Conservation (phyloP, 2,329 filamentous ascomycete species). For the Fusarium gaditjirri region DNA sequence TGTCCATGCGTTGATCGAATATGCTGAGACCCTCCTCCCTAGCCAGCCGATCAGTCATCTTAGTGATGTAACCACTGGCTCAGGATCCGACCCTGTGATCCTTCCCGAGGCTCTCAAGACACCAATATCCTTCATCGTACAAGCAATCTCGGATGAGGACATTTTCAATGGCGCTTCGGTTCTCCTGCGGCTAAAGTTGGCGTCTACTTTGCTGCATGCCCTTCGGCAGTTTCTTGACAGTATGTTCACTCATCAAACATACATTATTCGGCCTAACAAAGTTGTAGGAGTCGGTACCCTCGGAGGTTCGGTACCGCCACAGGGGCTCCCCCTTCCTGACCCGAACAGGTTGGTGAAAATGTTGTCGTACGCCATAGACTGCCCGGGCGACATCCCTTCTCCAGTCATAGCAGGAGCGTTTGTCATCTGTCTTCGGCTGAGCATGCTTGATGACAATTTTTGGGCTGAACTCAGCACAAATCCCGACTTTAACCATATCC, state of each 20-base stretch:
- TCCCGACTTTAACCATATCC: slow-evolving; percentile 35
- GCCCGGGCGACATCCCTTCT: slow-evolving; percentile 40
- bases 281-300: slow-evolving; percentile 27
- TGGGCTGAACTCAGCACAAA: slow-evolving; percentile 43
- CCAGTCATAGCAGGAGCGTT: slow-evolving; percentile 44
- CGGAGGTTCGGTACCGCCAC: slow-evolving; percentile 10
- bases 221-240: slow-evolving; percentile 46
- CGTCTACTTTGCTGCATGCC: slow-evolving; percentile 44
- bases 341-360: slow-evolving; percentile 43
- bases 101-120: slow-evolving; percentile 52
- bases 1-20: slow-evolving; percentile 72
- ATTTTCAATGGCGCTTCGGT: slow-evolving; percentile 55
- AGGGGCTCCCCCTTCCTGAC: slow-evolving; percentile 24
- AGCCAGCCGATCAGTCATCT: slow-evolving; percentile 14
- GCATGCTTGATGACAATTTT: slow-evolving; percentile 43
- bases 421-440: slow-evolving; percentile 45
- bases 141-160: slow-evolving; percentile 68
- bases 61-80: not conserved
- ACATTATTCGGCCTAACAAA: slow-evolving; percentile 5
- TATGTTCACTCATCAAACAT: slow-evolving; percentile 17
- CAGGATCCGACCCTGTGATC: slow-evolving; percentile 41
- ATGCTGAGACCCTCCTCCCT: slow-evolving; percentile 60
- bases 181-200: slow-evolving; percentile 43
- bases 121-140: slow-evolving; percentile 65
- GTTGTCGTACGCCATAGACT: slow-evolving; percentile 39